These are phyloP conservation scores for Ganoderma boninense DNA, from an alignment of 1,284 basidiomycete species.

Conservation along the genomic window DNA sequence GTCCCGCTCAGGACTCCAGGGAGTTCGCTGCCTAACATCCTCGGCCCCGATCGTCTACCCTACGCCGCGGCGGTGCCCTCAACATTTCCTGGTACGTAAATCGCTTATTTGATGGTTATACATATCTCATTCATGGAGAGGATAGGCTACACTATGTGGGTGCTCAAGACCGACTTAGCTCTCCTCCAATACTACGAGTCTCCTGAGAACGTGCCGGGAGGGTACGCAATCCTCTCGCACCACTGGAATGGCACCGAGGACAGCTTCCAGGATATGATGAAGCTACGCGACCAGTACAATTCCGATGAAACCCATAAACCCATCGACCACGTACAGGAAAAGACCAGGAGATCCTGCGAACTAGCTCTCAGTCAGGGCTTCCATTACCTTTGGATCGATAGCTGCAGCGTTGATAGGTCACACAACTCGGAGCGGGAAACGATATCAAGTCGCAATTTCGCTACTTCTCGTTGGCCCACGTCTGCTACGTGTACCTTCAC, in stretches of 20 bases:
- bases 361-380: slow-evolving; percentile 4
- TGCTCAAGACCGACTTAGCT: slow-evolving; percentile 2
- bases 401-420: slow-evolving; percentile 5
- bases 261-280: slow-evolving; percentile 1
- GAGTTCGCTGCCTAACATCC: no score
- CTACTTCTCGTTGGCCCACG: slow-evolving; percentile 6
- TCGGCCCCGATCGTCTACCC: no score
- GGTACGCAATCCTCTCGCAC: slow-evolving; percentile 9
- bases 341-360: background rate
- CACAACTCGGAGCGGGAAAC: slow-evolving; percentile 11
- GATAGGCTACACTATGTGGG: slow-evolving; percentile 4
- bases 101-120: no score
- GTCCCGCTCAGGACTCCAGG: no score
- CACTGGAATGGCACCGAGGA: slow-evolving; percentile 6
- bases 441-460: slow-evolving; percentile 11
- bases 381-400: slow-evolving; percentile 10
- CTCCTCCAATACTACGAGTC: slow-evolving; percentile 1
- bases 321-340: background rate
- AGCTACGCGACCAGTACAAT: background rate
- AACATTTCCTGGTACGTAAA: no score
- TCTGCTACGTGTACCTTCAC: slow-evolving; percentile 12
- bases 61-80: no score
- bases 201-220: background rate
- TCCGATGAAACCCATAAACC: background rate
- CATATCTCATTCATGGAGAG: background rate